These are phyloP conservation scores for Santalum album DNA, from an alignment of 164 flowering plant genomes.

Conservation along the genomic window DNA sequence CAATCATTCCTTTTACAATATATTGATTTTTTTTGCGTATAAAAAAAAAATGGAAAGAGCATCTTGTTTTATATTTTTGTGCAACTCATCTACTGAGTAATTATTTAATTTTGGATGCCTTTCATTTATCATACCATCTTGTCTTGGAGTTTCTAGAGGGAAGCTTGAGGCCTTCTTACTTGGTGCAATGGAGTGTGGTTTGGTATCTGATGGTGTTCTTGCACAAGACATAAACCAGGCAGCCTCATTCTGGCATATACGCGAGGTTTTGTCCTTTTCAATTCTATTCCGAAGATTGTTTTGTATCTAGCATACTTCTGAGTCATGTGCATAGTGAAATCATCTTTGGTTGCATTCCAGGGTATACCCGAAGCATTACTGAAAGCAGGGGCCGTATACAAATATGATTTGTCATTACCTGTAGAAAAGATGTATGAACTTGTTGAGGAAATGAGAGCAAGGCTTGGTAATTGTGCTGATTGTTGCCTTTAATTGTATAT, in stretches of 20 bases:
- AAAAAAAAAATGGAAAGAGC: too few species aligned
- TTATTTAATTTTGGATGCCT: neutral
- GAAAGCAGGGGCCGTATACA: conserved; percentile 92
- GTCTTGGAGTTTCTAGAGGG: conserved; percentile 45
- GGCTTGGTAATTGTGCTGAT: conserved; percentile 48
- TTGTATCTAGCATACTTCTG: neutral
- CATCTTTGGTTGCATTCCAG: conserved; percentile 32
- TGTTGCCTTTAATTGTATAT: neutral
- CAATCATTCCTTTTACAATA: too few species aligned
- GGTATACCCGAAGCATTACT: conserved; percentile 78
- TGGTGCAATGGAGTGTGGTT: conserved; percentile 66
- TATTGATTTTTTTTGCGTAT: too few species aligned
- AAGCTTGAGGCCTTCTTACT: conserved; percentile 88
- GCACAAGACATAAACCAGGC: conserved; percentile 94
- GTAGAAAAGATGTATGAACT: conserved; percentile 73
- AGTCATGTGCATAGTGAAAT: neutral
- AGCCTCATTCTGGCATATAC: conserved; percentile 86
- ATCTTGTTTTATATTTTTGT: too few species aligned
- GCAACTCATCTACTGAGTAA: neutral
- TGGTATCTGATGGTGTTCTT: conserved; percentile 77
- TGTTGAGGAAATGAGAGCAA: conserved; percentile 79
- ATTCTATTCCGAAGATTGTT: neutral
- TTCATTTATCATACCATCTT: neutral
- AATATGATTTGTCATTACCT: conserved; percentile 92
- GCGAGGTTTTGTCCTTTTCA: conserved; percentile 55